Evolutionary conservation across 2,329 filamentous ascomycete genomes (phyloP), one percentile per base, ranked within the genome.

Genomic region (Metarhizium robertsii): DNA sequence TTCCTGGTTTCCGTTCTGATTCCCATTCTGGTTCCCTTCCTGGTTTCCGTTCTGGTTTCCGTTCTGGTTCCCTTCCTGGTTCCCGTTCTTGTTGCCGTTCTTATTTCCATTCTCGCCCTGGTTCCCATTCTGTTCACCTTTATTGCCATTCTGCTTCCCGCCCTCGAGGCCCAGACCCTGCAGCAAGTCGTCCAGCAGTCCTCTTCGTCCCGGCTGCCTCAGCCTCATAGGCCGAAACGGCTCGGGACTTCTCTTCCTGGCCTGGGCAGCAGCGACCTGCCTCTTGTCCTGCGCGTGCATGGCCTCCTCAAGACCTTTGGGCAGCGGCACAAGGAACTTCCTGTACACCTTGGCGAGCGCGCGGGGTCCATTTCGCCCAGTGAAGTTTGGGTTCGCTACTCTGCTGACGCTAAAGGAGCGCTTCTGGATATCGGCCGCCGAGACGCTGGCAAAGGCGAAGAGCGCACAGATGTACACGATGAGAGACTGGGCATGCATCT

Each of bases 261-360:
- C 30, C 16, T 25, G 25, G 4, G 30, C 38, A 16, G 18, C 42
- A 4, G 42, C 49, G n/a, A 25, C 25, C 25, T 45, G 14, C 49
- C 51, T 49, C 45, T 53, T 48, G 5, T 52, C 43, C 49, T 66
- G 65, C 8, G 60, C 63, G 46, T 62, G 66, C 42, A 72, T 58
- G 34, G 69, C 68, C 36, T 71, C 73, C 52, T 75, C 64, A 53
- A 79, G 66, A 7, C 69, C 71, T 2, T 72, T 62, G 2, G 76
- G 71, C 49, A 79, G 70, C 42, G 72, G 70, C 70, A 85, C 78
- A 59, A 80, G 78, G 68, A 79, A 90, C 68, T 92, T 92, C 62
- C 76, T 71, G 67, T 87, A 85, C 16, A 86, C 81, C 70, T 82
- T 87, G 52, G 79, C 70, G 61, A 92, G 75, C 52, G 85, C 84